Evolutionary conservation across 2,329 filamentous ascomycete genomes (phyloP).

Genomic region (Venturia effusa): DNA sequence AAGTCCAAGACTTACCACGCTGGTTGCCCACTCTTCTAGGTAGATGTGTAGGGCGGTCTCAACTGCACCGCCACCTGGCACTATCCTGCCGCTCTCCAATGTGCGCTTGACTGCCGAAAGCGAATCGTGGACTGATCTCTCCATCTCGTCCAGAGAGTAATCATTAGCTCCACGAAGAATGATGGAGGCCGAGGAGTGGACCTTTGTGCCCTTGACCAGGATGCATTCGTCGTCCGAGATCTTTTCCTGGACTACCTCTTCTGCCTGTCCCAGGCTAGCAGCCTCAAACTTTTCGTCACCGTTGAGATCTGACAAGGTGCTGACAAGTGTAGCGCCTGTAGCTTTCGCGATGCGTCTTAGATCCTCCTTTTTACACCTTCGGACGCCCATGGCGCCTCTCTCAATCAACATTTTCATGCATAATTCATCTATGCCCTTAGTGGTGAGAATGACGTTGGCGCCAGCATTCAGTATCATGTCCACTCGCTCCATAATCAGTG

Average conservation of each 20-base stretch:
- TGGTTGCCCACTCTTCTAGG: conserved; percentile 95
- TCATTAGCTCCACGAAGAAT: conserved; percentile 94
- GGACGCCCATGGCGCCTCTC: conserved; percentile 87
- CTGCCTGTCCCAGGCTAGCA: conserved; percentile 78
- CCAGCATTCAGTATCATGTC: conserved; percentile 97
- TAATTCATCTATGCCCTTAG: conserved; percentile 96
- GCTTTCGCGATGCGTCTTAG: conserved; percentile 90
- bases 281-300: conserved; percentile 94
- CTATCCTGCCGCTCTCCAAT: conserved; percentile 90
- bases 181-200: conserved; percentile 86
- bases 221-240: conserved; percentile 99
- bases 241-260: conserved; percentile 95
- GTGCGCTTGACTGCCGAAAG: conserved; percentile 95
- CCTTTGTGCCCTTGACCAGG: conserved; percentile 88
- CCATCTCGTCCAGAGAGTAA: conserved; percentile 97
- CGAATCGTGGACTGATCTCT: conserved; percentile 94
- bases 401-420: conserved; percentile 92
- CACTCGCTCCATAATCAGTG: conserved; percentile 85
- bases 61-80: conserved; percentile 90
- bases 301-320: conserved; percentile 89
- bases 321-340: conserved; percentile 85
- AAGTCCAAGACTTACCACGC: conserved; percentile 71
- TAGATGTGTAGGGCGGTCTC: conserved; percentile 99
- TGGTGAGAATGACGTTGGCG: conserved; percentile 91
- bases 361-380: conserved; percentile 98